phyloP scores from a whole-genome alignment of 148 eudicot genomes.

The Hydrangea macrophylla region DNA sequence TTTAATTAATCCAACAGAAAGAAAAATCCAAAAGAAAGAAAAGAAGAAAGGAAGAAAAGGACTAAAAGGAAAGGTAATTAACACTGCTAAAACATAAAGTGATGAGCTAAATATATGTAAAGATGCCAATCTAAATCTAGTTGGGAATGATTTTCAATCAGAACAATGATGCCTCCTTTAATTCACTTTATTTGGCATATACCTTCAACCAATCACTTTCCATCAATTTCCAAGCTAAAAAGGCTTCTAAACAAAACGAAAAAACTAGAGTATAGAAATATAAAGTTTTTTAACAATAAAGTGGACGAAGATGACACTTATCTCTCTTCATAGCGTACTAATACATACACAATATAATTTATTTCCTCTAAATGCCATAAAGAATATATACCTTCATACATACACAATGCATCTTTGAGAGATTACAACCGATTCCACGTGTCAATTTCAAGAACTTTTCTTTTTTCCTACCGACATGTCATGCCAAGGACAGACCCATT shows the following conservation, averaged over 20 bases:
- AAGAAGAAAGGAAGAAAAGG: no score
- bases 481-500: neutral
- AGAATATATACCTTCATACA: no score
- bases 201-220: conserved; percentile 14
- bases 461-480: neutral
- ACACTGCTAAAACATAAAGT: conserved; percentile 19
- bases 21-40: no score
- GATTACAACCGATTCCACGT: neutral
- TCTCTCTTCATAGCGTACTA: neutral
- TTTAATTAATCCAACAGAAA: no score
- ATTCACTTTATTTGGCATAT: conserved; percentile 23
- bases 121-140: conserved; percentile 17
- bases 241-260: conserved; percentile 14
- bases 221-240: conserved; percentile 27
- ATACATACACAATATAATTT: no score
- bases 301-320: conserved; percentile 1
- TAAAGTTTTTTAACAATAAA: neutral
- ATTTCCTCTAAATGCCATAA: no score
- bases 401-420: no score
- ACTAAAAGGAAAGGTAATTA: neutral
- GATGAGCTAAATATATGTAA: neutral
- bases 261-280: neutral
- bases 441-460: no score
- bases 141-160: conserved; percentile 24
- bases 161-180: conserved; percentile 21